Evolutionary conservation across 202 grass and related monocot genomes (phyloP), one percentile per base, ranked within the genome.

Genomic region (Bolboschoenoplectus hybrid): DNA sequence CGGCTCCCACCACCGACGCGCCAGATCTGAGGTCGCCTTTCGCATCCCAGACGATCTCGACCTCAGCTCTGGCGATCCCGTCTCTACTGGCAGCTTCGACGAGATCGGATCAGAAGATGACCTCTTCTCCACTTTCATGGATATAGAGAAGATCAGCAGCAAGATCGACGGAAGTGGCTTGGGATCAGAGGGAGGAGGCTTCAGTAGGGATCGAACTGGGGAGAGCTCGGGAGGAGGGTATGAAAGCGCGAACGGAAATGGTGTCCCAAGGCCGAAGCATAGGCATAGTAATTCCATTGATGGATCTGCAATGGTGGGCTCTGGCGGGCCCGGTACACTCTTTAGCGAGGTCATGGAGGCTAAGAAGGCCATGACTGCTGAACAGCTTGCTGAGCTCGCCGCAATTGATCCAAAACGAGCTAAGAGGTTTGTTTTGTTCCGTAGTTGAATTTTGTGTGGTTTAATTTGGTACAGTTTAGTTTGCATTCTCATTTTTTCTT

Each of bases 61-160:
- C 86, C 89, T 94, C 63, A 89, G 55, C 38, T 87, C 55, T 14
- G 92, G 78, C 1, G 88, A 60, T 82, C 81, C 50, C 6, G 89
- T 68, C 63, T 90, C 55, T 46, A 85, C 87, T 16, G 91, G 74
- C 4, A 89, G 86, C 70, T 92, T 94, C 80, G 97, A 99, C 71
- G 92, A 99, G 92, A 94, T 99, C 88, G 93, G 92, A 68, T 99
- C 97, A 46, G 97, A 99, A 81, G 97, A 99, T 58, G 93, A 99
- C 86, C 88, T 99, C 82, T 96, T 99, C 88, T 92, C 91, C 86
- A 94, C 97, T 1, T 99, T 99, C 88, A 99, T 99, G 97, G 93
- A 96, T 89, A 93, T 99, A 81, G 97, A 99, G 86, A 97, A 97
- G 93, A 94, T 99, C 70, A 91, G 90, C 53, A 81, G 75, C 47